These are phyloP conservation scores for Tolypocladium inflatum DNA, from an alignment of 2,329 filamentous ascomycete genomes.

Conservation along the genomic window DNA sequence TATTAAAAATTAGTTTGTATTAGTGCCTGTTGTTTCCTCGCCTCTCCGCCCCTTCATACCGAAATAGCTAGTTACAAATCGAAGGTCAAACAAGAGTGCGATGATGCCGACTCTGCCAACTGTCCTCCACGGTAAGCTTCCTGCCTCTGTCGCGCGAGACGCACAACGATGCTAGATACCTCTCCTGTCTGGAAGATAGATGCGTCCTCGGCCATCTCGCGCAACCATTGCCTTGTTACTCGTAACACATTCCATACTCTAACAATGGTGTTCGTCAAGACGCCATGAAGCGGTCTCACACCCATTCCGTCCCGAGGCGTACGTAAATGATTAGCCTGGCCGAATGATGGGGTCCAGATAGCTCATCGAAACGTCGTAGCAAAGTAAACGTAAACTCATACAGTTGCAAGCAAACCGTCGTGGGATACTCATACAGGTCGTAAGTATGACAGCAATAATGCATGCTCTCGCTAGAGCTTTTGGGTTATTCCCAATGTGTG, in stretches of 20 bases:
- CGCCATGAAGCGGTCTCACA: slow-evolving; percentile 1
- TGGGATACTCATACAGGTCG: slow-evolving; percentile 17
- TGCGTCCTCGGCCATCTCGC: neutral
- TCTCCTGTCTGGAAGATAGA: neutral
- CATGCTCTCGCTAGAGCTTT: slow-evolving; percentile 17
- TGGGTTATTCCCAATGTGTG: neutral
- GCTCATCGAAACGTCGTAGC: slow-evolving; percentile 8
- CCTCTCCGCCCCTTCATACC: neutral
- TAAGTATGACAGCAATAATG: slow-evolving; percentile 23
- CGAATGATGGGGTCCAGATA: slow-evolving; percentile 1
- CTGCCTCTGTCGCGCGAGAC: neutral
- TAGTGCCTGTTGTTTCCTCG: neutral
- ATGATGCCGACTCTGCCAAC: neutral
- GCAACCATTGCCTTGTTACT: slow-evolving; percentile 8
- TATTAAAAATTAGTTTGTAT: neutral
- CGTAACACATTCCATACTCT: slow-evolving; percentile 13
- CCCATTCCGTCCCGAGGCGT: neutral
- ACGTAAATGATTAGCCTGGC: neutral
- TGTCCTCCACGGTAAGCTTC: neutral
- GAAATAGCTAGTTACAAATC: neutral
- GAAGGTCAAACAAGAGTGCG: neutral
- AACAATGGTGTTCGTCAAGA: slow-evolving; percentile 5
- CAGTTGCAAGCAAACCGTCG: slow-evolving; percentile 8
- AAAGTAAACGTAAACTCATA: slow-evolving; percentile 13
- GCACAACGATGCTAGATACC: neutral